These are phyloP conservation scores for Vaccinium myrtillus DNA, from an alignment of 148 eudicot genomes.

Conservation along the genomic window DNA sequence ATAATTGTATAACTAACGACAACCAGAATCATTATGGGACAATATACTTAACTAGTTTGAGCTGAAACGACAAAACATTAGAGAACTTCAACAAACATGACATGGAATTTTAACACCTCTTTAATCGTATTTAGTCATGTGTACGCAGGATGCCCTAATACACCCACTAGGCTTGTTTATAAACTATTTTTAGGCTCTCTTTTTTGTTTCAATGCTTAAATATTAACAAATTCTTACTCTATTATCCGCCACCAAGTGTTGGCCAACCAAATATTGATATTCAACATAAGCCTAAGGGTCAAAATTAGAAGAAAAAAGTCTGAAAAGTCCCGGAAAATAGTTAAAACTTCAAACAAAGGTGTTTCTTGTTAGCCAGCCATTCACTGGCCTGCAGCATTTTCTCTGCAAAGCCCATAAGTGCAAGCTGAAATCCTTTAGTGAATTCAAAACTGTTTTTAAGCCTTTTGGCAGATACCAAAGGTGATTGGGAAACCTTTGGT, in stretches of 20 bases:
- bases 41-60: background rate
- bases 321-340: background rate
- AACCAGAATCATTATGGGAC: conserved; percentile 2
- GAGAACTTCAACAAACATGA: background rate
- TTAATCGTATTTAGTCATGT: background rate
- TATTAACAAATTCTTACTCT: background rate
- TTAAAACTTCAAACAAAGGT: background rate
- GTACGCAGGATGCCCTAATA: background rate
- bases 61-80: background rate
- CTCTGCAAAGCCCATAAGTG: background rate
- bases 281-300: background rate
- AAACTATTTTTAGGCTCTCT: background rate
- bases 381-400: background rate
- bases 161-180: background rate
- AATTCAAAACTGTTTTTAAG: background rate
- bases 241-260: conserved; percentile 2
- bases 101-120: background rate
- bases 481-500: background rate
- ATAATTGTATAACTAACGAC: background rate
- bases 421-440: background rate
- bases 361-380: background rate
- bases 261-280: background rate
- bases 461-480: background rate
- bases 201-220: background rate
- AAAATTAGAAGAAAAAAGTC: background rate